Conservation (phyloP, 2,329 filamentous ascomycete genomes). For the Monilinia fructigena region DNA sequence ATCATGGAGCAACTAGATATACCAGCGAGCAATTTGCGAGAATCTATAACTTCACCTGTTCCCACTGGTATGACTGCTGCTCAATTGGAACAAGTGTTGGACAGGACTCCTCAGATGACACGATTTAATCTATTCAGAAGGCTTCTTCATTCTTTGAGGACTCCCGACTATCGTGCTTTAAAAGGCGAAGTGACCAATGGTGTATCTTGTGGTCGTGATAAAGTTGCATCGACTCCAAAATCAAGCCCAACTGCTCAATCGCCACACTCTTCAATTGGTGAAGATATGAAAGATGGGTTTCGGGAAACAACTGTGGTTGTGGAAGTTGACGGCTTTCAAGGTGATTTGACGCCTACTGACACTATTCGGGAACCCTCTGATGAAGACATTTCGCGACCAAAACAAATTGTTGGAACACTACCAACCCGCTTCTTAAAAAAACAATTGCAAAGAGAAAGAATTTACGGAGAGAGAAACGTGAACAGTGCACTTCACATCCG, state of each 20-base stretch:
- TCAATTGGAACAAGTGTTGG: slow-evolving; percentile 1
- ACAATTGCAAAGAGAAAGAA: slow-evolving; percentile 1
- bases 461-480: not conserved
- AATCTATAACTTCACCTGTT: not conserved
- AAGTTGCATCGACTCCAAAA: not conserved
- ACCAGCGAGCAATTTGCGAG: slow-evolving; percentile 3
- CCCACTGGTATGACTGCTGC: not conserved
- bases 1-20: slow-evolving; percentile 4
- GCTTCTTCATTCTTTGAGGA: not conserved
- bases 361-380: too few species aligned
- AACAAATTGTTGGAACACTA: not conserved
- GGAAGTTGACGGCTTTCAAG: not conserved
- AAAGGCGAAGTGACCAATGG: not conserved
- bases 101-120: slow-evolving; percentile 1
- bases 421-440: slow-evolving; percentile 2
- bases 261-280: not conserved
- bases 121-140: not conserved
- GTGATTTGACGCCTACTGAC: not conserved
- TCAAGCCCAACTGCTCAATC: not conserved
- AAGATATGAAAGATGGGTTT: not conserved
- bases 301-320: not conserved
- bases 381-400: not conserved
- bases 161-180: not conserved
- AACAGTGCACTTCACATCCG: not conserved
- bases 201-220: not conserved